Base-by-base conservation (phyloP, 768 basidiomycete species). In the Boletales sp. region DNA sequence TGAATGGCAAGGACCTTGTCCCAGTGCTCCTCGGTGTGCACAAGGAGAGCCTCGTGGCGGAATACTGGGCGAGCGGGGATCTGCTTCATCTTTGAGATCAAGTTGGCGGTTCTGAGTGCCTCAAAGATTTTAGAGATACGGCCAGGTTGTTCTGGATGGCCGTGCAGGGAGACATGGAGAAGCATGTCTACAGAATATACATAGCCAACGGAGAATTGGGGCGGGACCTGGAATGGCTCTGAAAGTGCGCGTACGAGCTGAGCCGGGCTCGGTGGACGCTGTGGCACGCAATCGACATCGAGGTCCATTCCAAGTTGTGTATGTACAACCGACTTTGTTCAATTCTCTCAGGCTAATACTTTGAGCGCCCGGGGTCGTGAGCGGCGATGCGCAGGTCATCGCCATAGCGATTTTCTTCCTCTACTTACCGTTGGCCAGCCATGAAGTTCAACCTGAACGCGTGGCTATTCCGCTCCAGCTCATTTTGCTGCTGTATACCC, bases 21-120 rank as follows among this genome's bases (percentile, higher is more conserved):
- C 94, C 94, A 97, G 56, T 92, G 89, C 44, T 87, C 88, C 59
- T 88, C 84, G 41, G 84, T 86, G 68, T 99, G 96, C 5, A 97
- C 93, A 19, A 97, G 82, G 49, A 91, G 69, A 12, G 84, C 89
- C 70, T 98, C 94, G 30, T 86, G 78, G 53, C 79, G 81, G 38
- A 77, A 74, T 12, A 88, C 91, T 43, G 81, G 76, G 44, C 90
- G 77, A 59, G 91, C 86, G 0, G 83, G 83, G 17, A 98, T 70
- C 59, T 78, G 79, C 61, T 84, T 82, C 90, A 95, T 95, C 60
- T 80, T 79, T 15, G 73, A 60, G 41, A 83, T 74, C 58, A 88
- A 72, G 25, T 81, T 80, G 36, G 76, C 76, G 35, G 70, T 70
- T n/a, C 76, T 71, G 33, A 98, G 74, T 10, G 78, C 74, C 32